These are phyloP conservation scores for Neocatenulostroma microsporum DNA, from an alignment of 2,329 filamentous ascomycete genomes.

Conservation along the genomic window DNA sequence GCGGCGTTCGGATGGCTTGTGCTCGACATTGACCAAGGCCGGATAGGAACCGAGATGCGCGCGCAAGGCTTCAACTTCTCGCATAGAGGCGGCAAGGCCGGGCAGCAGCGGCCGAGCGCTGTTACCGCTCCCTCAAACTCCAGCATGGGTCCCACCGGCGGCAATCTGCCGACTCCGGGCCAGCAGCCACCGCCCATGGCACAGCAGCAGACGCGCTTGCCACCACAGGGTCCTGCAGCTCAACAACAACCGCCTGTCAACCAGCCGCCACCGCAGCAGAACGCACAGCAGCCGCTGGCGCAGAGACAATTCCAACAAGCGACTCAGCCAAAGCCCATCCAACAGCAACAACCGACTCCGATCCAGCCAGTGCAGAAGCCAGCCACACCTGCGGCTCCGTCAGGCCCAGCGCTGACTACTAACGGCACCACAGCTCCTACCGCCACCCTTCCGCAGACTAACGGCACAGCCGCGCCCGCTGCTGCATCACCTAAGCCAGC, in stretches of 20 bases:
- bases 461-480: constrained; percentile 40
- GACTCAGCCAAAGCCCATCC: constrained; percentile 18
- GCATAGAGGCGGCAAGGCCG: constrained; percentile 73
- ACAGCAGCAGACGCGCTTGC: constrained; percentile 31
- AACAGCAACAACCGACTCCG: constrained; percentile 37
- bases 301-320: constrained; percentile 23
- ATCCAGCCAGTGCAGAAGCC: constrained; percentile 36
- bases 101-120: constrained; percentile 33
- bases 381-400: constrained; percentile 12
- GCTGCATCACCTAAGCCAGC: constrained; percentile 25
- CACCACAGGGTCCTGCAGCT: constrained; percentile 24
- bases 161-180: constrained; percentile 33
- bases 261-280: constrained; percentile 20
- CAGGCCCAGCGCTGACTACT: too few relatives aligned
- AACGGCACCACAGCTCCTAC: constrained; percentile 23
- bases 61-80: constrained; percentile 99
- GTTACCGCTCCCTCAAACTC: constrained; percentile 30
- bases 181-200: constrained; percentile 27
- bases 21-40: constrained; percentile 86
- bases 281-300: constrained; percentile 19
- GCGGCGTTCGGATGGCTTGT: constrained; percentile 95
- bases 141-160: constrained; percentile 30
- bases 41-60: constrained; percentile 97
- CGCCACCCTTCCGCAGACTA: constrained; percentile 36
- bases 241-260: constrained; percentile 18